Evolutionary conservation across 768 basidiomycete genomes (phyloP), one percentile per base, ranked within the genome.

Genomic region (Pleurotus tuoliensis): DNA sequence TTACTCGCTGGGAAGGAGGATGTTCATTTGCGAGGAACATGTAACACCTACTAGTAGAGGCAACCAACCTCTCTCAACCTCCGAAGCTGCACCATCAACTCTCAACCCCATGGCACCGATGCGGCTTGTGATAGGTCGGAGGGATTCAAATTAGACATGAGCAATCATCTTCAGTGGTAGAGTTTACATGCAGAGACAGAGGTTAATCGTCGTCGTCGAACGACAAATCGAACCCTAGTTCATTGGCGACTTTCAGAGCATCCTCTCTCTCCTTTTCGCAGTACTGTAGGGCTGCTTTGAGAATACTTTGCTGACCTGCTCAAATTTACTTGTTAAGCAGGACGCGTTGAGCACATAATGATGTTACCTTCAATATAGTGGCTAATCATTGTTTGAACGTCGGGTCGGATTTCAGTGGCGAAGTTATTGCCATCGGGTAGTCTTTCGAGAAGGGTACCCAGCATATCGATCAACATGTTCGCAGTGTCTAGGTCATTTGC

Each of bases 401-500:
- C 81, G 3, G 76, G 73, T 15, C 63, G 56, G 37, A 69, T 56
- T 24, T 62, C 63, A 13, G 0, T 18, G 18, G n/a, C 20, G 13
- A 38, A 25, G 18, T 25, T 27, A 11, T 15, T 8, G 34, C 4
- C 63, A 60, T 2, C 52, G 47, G 86, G 85, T 13, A 90, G 73
- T 2, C 75, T 76, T 13, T 76, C 73, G 20, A 83, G 61, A 49
- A 86, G 66, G 16, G 67, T 63, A 55, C 78, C 69, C 3, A 85
- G 71, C 90, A 95, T 94, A 16, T 86, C 83, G 20, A 74, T 75
- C 57, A 97, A 66, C 61, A 78, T 71, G 5, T 78, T 82, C 7
- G 89, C 79, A 0, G 87, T 84, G 41, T 91, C 86, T 40, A 94
- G 68, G 59, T 89, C 76, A 59, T 84, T 78, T 63, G 92, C 84